Percentiles rank a stretch among this genome's conserved stretches.
Conservation (phyloP, 2,329 filamentous ascomycete genomes). For the Phaeosphaeria sp. region DNA sequence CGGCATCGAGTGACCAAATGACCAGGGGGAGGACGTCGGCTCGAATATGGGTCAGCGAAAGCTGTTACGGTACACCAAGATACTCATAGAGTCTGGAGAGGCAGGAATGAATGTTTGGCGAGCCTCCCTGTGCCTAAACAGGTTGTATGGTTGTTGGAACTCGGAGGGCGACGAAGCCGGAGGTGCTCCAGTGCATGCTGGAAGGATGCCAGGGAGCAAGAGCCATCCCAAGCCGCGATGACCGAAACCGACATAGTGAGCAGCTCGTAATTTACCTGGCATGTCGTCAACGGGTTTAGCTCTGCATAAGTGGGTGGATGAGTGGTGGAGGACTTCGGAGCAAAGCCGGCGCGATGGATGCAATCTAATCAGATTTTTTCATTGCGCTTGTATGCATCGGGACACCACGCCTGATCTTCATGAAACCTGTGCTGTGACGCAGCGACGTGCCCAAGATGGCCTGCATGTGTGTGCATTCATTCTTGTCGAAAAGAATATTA, state of each 20-base stretch:
- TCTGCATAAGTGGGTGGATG: constrained; percentile 24
- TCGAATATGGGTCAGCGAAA: not conserved
- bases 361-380: constrained; percentile 28
- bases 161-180: not conserved
- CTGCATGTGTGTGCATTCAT: not conserved
- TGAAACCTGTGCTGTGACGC: not conserved
- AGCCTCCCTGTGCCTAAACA: not conserved
- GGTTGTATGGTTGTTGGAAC: not conserved
- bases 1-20: constrained; percentile 30
- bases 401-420: not conserved
- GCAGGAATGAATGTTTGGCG: not conserved
- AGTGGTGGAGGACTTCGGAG: not conserved
- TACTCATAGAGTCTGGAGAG: not conserved
- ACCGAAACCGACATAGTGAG: constrained; percentile 33
- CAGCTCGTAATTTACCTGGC: constrained; percentile 10
- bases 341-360: constrained; percentile 7
- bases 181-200: not conserved
- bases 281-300: constrained; percentile 21
- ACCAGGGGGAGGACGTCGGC: constrained; percentile 13
- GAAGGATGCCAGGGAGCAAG: not conserved
- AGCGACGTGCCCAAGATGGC: not conserved
- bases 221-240: constrained; percentile 23
- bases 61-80: not conserved
- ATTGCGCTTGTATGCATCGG: not conserved
- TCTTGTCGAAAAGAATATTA: not conserved